Percentiles rank a stretch among this genome's conserved stretches.
Conservation (phyloP, 164 flowering plant species). For the Hamamelis virginiana region DNA sequence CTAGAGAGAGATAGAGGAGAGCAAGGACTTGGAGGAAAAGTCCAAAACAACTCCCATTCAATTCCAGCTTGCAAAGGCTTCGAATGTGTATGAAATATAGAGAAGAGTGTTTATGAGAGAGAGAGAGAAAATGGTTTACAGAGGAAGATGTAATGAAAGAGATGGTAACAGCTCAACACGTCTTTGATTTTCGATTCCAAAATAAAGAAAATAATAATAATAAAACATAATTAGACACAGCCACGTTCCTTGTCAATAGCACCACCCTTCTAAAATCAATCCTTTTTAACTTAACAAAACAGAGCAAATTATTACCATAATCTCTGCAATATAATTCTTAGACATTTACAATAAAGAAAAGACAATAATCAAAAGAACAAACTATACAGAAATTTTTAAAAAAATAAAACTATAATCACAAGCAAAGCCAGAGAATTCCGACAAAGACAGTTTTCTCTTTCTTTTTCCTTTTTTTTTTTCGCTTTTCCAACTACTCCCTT, state of each 20-base stretch:
- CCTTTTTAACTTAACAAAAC: too few relatives aligned
- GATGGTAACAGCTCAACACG: constrained; percentile 58
- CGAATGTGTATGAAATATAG: not conserved
- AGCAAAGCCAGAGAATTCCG: too few relatives aligned
- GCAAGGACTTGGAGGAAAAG: constrained; percentile 1
- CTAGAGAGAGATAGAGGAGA: constrained; percentile 3
- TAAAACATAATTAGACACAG: not conserved
- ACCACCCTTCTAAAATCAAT: not conserved
- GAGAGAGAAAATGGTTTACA: constrained; percentile 13
- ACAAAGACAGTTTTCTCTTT: too few relatives aligned
- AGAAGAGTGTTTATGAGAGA: not conserved
- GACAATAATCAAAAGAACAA: too few relatives aligned
- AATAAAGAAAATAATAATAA: not conserved
- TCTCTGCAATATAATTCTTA: too few relatives aligned
- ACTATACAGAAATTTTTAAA: too few relatives aligned
- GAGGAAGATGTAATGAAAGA: constrained; percentile 8
- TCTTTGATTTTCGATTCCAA: constrained; percentile 32
- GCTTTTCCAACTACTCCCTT: not conserved
- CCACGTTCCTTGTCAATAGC: not conserved
- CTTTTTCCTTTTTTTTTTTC: not conserved
- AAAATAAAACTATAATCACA: too few relatives aligned
- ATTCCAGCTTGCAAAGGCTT: constrained; percentile 30
- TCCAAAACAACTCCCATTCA: constrained; percentile 22
- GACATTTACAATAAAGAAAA: too few relatives aligned
- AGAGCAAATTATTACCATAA: too few relatives aligned